These are phyloP conservation scores for Teratosphaeria epicoccoides DNA, from an alignment of 2,329 filamentous ascomycete species.

Conservation along the genomic window DNA sequence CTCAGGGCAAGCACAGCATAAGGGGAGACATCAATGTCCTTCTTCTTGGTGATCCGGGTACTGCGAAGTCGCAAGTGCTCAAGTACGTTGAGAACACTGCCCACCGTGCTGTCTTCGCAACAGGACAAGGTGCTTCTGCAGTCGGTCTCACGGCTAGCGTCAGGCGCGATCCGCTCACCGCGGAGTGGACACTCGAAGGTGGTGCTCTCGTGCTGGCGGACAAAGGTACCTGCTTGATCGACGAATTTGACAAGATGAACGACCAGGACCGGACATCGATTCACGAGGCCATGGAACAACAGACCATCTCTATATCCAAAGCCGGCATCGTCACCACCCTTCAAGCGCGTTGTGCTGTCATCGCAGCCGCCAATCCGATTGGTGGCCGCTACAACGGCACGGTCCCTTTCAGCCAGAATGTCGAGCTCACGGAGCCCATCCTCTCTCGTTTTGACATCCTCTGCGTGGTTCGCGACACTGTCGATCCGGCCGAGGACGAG, in stretches of 20 bases:
- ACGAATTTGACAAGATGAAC: constrained; percentile 99
- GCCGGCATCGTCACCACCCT: constrained; percentile 96
- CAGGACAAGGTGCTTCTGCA: constrained; percentile 90
- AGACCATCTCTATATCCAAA: constrained; percentile 98
- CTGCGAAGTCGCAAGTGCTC: constrained; percentile 91
- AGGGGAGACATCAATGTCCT: constrained; percentile 97
- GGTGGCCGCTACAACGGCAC: constrained; percentile 95
- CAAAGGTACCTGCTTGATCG: constrained; percentile 87
- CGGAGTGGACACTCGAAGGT: constrained; percentile 95
- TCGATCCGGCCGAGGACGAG: constrained; percentile 86
- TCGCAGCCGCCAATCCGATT: constrained; percentile 92
- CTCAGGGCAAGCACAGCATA: constrained; percentile 80
- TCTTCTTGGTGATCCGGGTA: constrained; percentile 91
- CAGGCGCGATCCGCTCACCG: constrained; percentile 85
- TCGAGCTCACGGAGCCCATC: constrained; percentile 94
- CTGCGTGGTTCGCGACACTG: constrained; percentile 89
- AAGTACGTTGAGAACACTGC: constrained; percentile 98
- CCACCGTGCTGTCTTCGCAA: constrained; percentile 92
- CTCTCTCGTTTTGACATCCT: constrained; percentile 96
- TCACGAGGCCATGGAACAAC: constrained; percentile 99
- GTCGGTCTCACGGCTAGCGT: constrained; percentile 97
- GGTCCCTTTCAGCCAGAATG: constrained; percentile 89
- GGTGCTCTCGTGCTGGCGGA: constrained; percentile 92
- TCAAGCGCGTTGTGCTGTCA: constrained; percentile 89
- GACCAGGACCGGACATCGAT: constrained; percentile 97